A percentile compares a stretch with the other conserved stretches of the same genome.
Evolutionary conservation across 805 yeast genomes (phyloP).

Genomic region (Candida corydali): DNA sequence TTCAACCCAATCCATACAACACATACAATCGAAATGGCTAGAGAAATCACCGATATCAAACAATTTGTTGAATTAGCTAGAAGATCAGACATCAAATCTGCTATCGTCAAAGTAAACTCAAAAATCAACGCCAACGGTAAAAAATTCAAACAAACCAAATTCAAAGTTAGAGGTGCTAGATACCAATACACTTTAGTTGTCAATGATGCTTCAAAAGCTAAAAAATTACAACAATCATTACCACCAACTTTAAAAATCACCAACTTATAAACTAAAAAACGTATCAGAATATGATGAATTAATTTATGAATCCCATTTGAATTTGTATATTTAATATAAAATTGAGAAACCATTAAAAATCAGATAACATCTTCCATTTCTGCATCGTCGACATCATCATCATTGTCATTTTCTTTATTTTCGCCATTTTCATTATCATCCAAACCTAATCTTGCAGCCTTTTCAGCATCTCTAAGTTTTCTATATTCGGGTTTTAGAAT

Average conservation of each 20-base stretch:
- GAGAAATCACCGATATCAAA: conserved; percentile 94
- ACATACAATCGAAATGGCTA: conserved; percentile 11
- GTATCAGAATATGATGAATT: not conserved
- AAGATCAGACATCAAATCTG: conserved; percentile 91
- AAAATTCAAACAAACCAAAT: conserved; percentile 90
- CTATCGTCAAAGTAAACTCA: conserved; percentile 91
- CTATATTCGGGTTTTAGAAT: conserved; percentile 87
- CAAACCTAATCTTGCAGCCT: conserved; percentile 58
- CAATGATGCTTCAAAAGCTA: conserved; percentile 93
- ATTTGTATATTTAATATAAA: conserved; percentile 6
- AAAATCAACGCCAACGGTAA: conserved; percentile 78
- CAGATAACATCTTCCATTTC: conserved; percentile 70
- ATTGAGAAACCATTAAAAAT: not conserved
- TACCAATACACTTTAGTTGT: conserved; percentile 93
- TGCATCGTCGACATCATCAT: conserved; percentile 75
- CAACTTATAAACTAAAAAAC: conserved; percentile 29
- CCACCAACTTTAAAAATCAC: conserved; percentile 87
- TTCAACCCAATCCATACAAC: not conserved
- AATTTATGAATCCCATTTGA: too few relatives aligned
- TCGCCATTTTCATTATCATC: conserved; percentile 39
- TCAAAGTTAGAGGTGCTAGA: conserved; percentile 97
- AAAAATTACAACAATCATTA: conserved; percentile 94
- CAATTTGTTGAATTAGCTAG: conserved; percentile 94
- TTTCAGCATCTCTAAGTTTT: conserved; percentile 70
- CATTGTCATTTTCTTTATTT: conserved; percentile 65